Conservation (phyloP, 371 early-diverging fungal genomes). For the Zopfochytrium polystomum region DNA sequence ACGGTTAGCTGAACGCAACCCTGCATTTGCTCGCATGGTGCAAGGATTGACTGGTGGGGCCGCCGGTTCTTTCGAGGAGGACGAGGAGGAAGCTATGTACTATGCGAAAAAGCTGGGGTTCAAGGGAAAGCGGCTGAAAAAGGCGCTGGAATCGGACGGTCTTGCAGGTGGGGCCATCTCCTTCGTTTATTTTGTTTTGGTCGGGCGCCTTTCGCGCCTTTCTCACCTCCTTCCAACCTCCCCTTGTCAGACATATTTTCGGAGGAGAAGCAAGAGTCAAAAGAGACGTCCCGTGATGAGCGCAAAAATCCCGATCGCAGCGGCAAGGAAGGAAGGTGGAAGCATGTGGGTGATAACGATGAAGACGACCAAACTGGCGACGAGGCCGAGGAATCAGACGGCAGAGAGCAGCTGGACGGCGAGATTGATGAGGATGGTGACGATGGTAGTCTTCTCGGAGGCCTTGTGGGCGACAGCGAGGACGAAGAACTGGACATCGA, state of each 20-base stretch:
- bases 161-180: slow-evolving; percentile 26
- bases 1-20: slow-evolving; percentile 66
- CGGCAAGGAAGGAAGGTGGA: slow-evolving; percentile 1
- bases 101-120: slow-evolving; percentile 77
- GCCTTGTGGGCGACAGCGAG: background rate
- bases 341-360: slow-evolving; percentile 16
- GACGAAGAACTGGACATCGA: slow-evolving; percentile 9
- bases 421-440: background rate
- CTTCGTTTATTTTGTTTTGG: background rate
- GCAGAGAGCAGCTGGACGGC: slow-evolving; percentile 9
- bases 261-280: background rate
- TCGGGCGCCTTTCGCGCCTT: background rate
- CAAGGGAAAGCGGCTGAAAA: slow-evolving; percentile 44
- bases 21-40: slow-evolving; percentile 51
- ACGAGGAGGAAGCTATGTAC: slow-evolving; percentile 69
- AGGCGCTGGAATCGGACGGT: slow-evolving; percentile 36
- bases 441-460: background rate
- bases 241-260: slow-evolving; percentile 9
- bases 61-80: slow-evolving; percentile 24
- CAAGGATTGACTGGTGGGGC: slow-evolving; percentile 18
- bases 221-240: background rate
- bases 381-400: slow-evolving; percentile 22
- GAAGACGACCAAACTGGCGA: slow-evolving; percentile 19
- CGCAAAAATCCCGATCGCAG: background rate
- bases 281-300: background rate